These are phyloP conservation scores for Silene latifolia DNA, from an alignment of 148 eudicot genomes.

Conservation along the genomic window DNA sequence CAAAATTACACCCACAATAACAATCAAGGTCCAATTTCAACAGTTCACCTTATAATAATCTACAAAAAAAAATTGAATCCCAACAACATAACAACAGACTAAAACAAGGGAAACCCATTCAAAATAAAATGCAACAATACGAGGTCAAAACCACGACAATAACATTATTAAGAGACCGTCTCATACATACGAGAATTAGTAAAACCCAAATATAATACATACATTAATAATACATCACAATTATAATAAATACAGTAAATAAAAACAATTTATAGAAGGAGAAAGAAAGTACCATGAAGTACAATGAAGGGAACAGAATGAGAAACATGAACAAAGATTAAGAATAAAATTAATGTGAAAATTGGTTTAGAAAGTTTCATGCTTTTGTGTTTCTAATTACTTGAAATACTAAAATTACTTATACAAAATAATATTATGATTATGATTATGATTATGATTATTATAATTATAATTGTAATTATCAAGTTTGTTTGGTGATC, in stretches of 20 bases:
- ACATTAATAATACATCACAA: not conserved
- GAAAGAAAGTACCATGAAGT: constrained; percentile 7
- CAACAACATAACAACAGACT: not conserved
- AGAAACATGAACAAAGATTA: not conserved
- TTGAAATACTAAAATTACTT: too few relatives aligned
- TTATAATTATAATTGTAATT: too few relatives aligned
- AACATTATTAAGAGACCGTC: too few relatives aligned
- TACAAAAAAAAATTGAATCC: not conserved
- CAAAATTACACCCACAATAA: not conserved
- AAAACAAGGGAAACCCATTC: not conserved
- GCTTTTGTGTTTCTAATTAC: not conserved
- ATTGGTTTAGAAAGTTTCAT: not conserved
- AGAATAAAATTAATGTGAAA: too few relatives aligned
- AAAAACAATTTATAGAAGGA: not conserved
- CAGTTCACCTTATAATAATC: not conserved
- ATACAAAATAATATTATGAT: too few relatives aligned
- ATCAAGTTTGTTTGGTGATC: not conserved
- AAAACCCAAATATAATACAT: not conserved
- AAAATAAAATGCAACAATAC: not conserved
- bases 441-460: too few relatives aligned
- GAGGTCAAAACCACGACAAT: too few relatives aligned
- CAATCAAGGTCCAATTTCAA: constrained; percentile 2
- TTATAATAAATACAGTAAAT: too few relatives aligned
- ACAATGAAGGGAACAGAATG: constrained; percentile 10
- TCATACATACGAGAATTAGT: too few relatives aligned